Base-by-base conservation (phyloP, 1,139 yeast species). In the Candida pseudocylindracea region DNA sequence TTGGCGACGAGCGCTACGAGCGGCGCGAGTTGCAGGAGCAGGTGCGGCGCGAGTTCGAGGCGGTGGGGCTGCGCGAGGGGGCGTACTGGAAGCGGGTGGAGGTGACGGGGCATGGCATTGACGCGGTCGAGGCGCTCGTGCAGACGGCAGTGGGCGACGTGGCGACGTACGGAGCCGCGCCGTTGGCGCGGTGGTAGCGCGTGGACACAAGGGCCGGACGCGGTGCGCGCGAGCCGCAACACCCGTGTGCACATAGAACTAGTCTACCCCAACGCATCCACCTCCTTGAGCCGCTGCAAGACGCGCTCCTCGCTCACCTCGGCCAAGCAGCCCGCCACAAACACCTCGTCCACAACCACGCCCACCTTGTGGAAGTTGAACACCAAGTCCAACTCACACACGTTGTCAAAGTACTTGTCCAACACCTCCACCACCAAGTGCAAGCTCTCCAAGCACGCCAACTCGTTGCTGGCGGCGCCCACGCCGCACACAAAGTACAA, bases 1-100 rank as follows among this genome's bases (percentile, higher is more conserved):
- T 78, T 60, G 99, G 99, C 13, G 74, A 71, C 24, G 99, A 91
- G 51, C 56, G 95, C 36, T 91, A 91, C 51, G 99, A 91, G 47
- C 63, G 62, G 30, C 50, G 53, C 8, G 72, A 64, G 35, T 78
- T 88, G 47, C 99, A 91, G 48, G 50, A 54, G 13, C 54, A 55
- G 30, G 99, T 91, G 4, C 66, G 70, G 37, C 34, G 45, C 10
- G 57, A 70, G 41, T 88, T 85, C 45, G 52, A 62, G 34, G 42
- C 50, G 27, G 55, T 78, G 28, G 55, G 63, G 34, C 43, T 46
- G 13, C 50, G 50, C n/a, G 40, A 37, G n/a, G 40, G 41, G 7
- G 55, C 47, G 2, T 38, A 52, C 5, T 58, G 74, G 44, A 45
- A 46, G 20, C 45, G 63, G 30, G 44, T 80, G 6, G 63, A 67